These are phyloP conservation scores for Ustilago sp. DNA, from an alignment of 1,284 basidiomycete genomes.

Conservation along the genomic window DNA sequence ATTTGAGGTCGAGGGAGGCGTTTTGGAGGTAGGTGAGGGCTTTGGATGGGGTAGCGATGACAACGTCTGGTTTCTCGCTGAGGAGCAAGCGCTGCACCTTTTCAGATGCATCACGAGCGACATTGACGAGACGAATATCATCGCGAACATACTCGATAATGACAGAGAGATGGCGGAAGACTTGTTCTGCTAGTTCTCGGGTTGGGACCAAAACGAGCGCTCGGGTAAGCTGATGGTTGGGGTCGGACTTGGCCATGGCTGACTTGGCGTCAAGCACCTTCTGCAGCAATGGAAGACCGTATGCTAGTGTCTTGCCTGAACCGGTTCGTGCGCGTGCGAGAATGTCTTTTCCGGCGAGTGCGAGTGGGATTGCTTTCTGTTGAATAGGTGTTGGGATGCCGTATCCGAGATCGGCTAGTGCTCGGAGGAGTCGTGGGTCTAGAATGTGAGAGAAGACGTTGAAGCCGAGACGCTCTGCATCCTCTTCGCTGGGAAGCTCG, in stretches of 20 bases:
- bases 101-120: constrained; percentile 75
- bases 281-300: constrained; percentile 89
- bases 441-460: constrained; percentile 76
- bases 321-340: constrained; percentile 93
- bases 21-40: constrained; percentile 82
- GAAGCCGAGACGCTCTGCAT: constrained; percentile 51
- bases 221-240: constrained; percentile 76
- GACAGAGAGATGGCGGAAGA: constrained; percentile 78
- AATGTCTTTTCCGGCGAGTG: constrained; percentile 90
- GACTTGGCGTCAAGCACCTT: constrained; percentile 85
- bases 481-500: constrained; percentile 43
- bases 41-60: constrained; percentile 90
- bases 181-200: constrained; percentile 91
- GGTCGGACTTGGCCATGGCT: constrained; percentile 68
- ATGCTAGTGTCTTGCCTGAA: constrained; percentile 96
- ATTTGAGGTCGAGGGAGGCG: constrained; percentile 72
- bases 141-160: constrained; percentile 81
- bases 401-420: constrained; percentile 83
- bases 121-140: constrained; percentile 79
- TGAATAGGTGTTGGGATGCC: constrained; percentile 85
- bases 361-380: constrained; percentile 81
- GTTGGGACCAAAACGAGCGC: constrained; percentile 93
- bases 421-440: constrained; percentile 78
- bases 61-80: constrained; percentile 90
- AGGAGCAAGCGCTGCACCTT: constrained; percentile 85